Evolutionary conservation across 768 basidiomycete species (phyloP).

Genomic region (Daedaleopsis sinensis): DNA sequence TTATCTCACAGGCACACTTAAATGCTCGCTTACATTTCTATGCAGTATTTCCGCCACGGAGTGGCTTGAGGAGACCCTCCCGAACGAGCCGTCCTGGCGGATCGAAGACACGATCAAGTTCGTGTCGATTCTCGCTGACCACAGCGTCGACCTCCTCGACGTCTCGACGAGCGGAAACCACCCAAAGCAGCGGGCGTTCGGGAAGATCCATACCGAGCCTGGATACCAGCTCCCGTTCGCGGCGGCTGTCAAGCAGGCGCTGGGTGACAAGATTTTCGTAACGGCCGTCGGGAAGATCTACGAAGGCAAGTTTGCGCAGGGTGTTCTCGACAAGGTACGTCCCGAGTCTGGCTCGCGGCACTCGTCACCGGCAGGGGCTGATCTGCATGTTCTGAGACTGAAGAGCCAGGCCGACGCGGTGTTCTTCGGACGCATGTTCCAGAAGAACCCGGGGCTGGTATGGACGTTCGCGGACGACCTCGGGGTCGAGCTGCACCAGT

Average conservation of each 20-base stretch:
- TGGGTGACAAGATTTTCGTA: constrained; percentile 48
- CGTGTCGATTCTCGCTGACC: constrained; percentile 56
- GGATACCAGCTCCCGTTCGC: constrained; percentile 24
- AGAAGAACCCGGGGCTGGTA: constrained; percentile 54
- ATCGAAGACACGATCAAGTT: constrained; percentile 66
- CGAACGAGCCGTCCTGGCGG: constrained; percentile 66
- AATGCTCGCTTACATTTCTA: not conserved
- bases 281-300: constrained; percentile 61
- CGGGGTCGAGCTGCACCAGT: constrained; percentile 47
- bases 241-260: constrained; percentile 45
- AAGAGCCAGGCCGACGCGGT: constrained; percentile 56
- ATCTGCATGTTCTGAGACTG: not conserved
- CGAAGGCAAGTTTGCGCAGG: constrained; percentile 57
- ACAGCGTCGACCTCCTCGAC: constrained; percentile 77
- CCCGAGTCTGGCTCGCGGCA: not conserved
- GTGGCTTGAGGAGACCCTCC: constrained; percentile 61
- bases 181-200: constrained; percentile 34
- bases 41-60: constrained; percentile 69
- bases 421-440: constrained; percentile 42
- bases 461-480: constrained; percentile 57
- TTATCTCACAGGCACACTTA: not conserved
- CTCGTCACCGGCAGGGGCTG: not conserved
- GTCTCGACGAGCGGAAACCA: constrained; percentile 67
- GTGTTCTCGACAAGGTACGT: constrained; percentile 48
- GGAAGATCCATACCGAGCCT: constrained; percentile 39